Evolutionary conservation across 176 grass and related monocot genomes (phyloP), one percentile per base, ranked within the genome.

Genomic region (Lolium rigidum): DNA sequence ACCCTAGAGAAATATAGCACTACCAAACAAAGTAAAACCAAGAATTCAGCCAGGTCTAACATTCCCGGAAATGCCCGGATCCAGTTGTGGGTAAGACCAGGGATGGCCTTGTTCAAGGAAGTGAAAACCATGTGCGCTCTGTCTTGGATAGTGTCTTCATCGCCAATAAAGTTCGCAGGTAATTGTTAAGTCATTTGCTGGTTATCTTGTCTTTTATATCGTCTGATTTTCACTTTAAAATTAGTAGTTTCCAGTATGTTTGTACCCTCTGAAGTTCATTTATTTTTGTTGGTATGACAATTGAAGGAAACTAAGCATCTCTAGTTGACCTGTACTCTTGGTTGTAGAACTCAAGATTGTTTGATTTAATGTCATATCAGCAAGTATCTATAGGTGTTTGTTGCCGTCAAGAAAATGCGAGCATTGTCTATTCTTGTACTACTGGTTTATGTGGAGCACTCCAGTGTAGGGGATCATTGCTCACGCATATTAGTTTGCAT

Each of bases 111-210:
- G 18, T 49, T 52, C 75, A 89, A 88, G 90, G 89, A 82, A 86
- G 28, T 74, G 82, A 80, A 28, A 82, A 75, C 37, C 72, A 46
- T 86, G n/a, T 70, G 78, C 80, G 5, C 9, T 69, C 77, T 58
- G 80, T 86, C 81, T 88, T 95, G 68, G 9, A 49, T 24, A 90
- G 72, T 63, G 70, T 92, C 78, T 95, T 95, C 44, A 47, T 60
- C 41, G 83, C 89, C 39, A 85, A 86, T 37, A 88, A 79, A 84
- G 88, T 92, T 74, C 90, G 83, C 43, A 95, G 92, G 92, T 94
- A 82, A 85, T 86, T 88, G 49, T 59, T 6, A 61, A 57, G 66
- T 48, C 66, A 46, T 59, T 86, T 55, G 48, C 7, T 56, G 6
- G 10, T 38, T 66, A 69, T 60, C 41, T 7, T 56, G 31, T n/a